phyloP scores from a whole-genome alignment of 2,329 filamentous ascomycete genomes.

The Talaromyces islandicus region DNA sequence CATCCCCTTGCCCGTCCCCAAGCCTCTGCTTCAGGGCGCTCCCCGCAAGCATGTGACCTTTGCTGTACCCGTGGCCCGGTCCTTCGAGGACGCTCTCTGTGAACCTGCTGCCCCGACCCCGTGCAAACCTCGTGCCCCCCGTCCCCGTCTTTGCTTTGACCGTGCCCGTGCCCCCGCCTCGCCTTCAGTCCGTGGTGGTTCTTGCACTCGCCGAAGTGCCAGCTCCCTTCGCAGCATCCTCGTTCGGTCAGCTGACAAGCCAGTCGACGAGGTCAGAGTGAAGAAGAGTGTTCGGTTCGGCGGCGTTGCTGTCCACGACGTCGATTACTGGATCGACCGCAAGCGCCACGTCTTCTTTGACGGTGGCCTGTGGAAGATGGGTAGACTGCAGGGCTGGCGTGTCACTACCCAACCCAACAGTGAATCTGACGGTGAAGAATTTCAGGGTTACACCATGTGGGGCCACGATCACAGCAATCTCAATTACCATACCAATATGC shows the following conservation, averaged over 20 bases:
- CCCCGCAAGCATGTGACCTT: not conserved
- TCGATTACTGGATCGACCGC: conserved; percentile 23
- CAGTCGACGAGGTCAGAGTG: conserved; percentile 11
- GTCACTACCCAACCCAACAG: conserved; percentile 18
- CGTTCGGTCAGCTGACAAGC: conserved; percentile 3
- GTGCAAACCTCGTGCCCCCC: not conserved
- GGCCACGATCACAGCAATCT: conserved; percentile 9
- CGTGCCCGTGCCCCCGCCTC: not conserved
- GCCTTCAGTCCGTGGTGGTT: conserved; percentile 3
- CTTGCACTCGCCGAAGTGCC: conserved; percentile 11
- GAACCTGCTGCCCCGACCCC: not conserved
- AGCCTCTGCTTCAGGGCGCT: not conserved
- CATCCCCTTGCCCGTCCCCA: conserved; percentile 17
- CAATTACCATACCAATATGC: conserved; percentile 4
- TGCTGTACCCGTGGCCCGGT: conserved; percentile 1
- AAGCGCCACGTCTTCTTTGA: conserved; percentile 15
- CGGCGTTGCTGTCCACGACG: conserved; percentile 15
- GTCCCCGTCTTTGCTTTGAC: not conserved
- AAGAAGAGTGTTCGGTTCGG: conserved; percentile 22
- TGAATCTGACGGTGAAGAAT: conserved; percentile 14
- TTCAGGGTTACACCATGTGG: conserved; percentile 15
- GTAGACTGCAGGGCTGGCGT: conserved; percentile 15
- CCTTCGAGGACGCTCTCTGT: not conserved
- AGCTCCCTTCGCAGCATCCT: conserved; percentile 12
- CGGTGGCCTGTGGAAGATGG: conserved; percentile 7